These are phyloP conservation scores for Sindora glabra DNA, from an alignment of 306 rosid genomes.

Conservation along the genomic window DNA sequence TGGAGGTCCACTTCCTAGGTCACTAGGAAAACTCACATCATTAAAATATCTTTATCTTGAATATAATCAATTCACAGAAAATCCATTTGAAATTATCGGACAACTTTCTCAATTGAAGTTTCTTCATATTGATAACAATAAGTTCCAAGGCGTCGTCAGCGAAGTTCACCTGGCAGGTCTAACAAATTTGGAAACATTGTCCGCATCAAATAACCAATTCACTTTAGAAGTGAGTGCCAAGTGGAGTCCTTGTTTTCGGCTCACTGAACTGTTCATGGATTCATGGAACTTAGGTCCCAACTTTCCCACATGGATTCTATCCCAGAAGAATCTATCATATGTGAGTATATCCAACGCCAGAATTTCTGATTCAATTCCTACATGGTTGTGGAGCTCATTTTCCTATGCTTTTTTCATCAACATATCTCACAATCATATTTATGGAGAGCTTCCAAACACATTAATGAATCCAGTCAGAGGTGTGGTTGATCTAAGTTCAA, in stretches of 20 bases:
- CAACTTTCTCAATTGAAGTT: neutral
- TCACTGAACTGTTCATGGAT: accelerated
- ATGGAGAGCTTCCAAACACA: neutral
- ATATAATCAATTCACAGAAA: neutral
- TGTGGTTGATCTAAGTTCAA: neutral
- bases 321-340: neutral
- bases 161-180: constrained; percentile 11
- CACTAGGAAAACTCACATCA: neutral
- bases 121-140: neutral
- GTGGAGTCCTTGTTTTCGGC: constrained; percentile 16
- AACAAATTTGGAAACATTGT: accelerated
- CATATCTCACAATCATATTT: neutral
- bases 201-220: neutral
- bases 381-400: neutral
- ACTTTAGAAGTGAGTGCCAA: neutral
- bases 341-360: neutral
- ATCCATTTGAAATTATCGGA: neutral
- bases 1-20: neutral
- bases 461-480: accelerated
- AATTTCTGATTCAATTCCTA: neutral
- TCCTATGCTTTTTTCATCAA: accelerated
- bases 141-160: neutral
- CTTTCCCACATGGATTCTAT: constrained; percentile 19
- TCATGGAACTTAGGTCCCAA: constrained; percentile 15
- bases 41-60: neutral